Percentiles rank a stretch among this genome's conserved stretches.
phyloP scores from a whole-genome alignment of 225 moss, liverwort and hornwort genomes.

The Sphagnum contortum region DNA sequence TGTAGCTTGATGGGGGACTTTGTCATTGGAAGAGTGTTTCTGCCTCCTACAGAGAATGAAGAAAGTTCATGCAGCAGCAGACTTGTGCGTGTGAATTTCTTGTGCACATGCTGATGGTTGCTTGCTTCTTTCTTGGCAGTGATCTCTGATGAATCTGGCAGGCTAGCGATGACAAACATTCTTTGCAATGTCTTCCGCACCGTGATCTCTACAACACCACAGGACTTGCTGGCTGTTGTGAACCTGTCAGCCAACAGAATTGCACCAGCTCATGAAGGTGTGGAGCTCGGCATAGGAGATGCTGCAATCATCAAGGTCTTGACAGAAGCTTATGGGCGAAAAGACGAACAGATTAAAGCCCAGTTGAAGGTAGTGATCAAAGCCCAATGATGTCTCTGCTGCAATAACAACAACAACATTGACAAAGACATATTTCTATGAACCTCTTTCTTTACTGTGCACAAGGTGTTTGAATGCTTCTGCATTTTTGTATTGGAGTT shows the following conservation, averaged over 20 bases:
- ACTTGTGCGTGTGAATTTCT: no score
- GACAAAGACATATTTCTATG: no score
- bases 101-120: no score
- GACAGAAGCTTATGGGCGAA: slow-evolving; percentile 88
- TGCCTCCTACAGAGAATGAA: no score
- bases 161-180: slow-evolving; percentile 90
- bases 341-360: slow-evolving; percentile 91
- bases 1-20: no score
- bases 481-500: no score
- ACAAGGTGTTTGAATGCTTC: no score
- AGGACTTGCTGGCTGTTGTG: slow-evolving; percentile 80
- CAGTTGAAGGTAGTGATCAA: slow-evolving; percentile 62
- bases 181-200: slow-evolving; percentile 94
- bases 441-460: no score
- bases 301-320: slow-evolving; percentile 79
- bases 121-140: slow-evolving; percentile 31
- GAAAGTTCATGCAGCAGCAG: no score
- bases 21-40: no score
- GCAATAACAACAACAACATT: no score
- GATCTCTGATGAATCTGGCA: slow-evolving; percentile 75
- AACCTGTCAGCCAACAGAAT: slow-evolving; percentile 89
- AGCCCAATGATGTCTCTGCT: no score
- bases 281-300: slow-evolving; percentile 95
- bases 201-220: slow-evolving; percentile 70
- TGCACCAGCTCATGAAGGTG: slow-evolving; percentile 94